A percentile compares a stretch with the other conserved stretches of the same genome.
phyloP scores from a whole-genome alignment of 2,329 filamentous ascomycete genomes.

The Paraphaeosphaeria minitans region DNA sequence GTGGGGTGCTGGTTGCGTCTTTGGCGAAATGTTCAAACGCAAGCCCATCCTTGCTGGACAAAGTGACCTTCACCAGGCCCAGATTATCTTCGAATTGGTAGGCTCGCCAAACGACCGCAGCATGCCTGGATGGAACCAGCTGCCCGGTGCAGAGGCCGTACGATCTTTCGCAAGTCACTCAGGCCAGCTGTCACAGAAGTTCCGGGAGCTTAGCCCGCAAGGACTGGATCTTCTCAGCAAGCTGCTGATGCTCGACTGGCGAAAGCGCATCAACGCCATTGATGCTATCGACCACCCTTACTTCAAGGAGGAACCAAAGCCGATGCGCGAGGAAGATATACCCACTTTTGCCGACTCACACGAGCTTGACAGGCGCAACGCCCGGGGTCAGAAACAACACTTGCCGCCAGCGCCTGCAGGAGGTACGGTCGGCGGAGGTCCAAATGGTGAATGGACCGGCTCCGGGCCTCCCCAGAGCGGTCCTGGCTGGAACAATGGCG shows the following conservation, averaged over 20 bases:
- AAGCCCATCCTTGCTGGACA: conserved; percentile 92
- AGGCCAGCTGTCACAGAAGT: conserved; percentile 73
- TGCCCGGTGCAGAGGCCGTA: conserved; percentile 81
- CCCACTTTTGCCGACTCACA: conserved; percentile 93
- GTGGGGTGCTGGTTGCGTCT: conserved; percentile 99
- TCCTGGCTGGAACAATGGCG: conserved; percentile 41
- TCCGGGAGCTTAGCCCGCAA: conserved; percentile 73
- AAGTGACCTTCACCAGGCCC: conserved; percentile 85
- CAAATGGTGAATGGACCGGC: conserved; percentile 64
- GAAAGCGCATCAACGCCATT: conserved; percentile 84
- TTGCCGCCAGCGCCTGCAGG: conserved; percentile 90
- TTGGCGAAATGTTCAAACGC: conserved; percentile 94
- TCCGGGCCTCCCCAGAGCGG: conserved; percentile 39
- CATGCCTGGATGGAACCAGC: conserved; percentile 87
- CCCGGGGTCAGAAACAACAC: conserved; percentile 81
- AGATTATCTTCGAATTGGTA: conserved; percentile 91
- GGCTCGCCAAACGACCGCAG: conserved; percentile 86
- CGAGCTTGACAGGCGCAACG: conserved; percentile 91
- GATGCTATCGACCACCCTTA: conserved; percentile 93
- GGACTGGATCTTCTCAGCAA: conserved; percentile 82
- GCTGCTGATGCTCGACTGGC: conserved; percentile 87
- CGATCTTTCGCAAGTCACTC: conserved; percentile 64
- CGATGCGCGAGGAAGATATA: conserved; percentile 83
- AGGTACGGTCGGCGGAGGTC: conserved; percentile 79
- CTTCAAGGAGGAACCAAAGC: conserved; percentile 78